Base-by-base conservation (phyloP, 331 rosid species). In the Acacia concinna region DNA sequence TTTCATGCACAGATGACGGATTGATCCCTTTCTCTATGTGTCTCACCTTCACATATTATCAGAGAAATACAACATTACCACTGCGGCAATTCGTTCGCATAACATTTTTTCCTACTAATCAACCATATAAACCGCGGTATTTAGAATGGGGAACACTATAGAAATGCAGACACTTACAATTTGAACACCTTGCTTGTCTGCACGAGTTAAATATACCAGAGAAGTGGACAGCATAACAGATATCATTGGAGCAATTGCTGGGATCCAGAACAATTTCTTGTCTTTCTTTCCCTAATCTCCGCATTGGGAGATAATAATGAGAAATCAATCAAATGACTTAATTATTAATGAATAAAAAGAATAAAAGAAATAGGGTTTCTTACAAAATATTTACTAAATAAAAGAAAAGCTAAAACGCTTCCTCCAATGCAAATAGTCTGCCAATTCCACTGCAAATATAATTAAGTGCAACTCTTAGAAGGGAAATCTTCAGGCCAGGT, bases 391-490 rank as follows among this genome's bases (percentile, higher is more conserved):
- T 95, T 95, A 70, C 94, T 81, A 23, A 86, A 74, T 47, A 95
- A 84, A 75, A 95, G 93, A 68, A 95, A 90, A 57, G 79, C 34
- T 83, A 95, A 75, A 75, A 95, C 90, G 70, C 87, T 73, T 17
- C 81, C 89, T 85, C 92, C 99, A n/a, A 95, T 91, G 65, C 85
- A 74, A 77, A 93, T 89, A 67, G 98, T 95, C 83, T 87, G 88
- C 99, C 98, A 91, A 90, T 95, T 95, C 99, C 99, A 95, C 98
- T 95, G 93, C 92, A 85, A 81, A n/a, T n/a, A n/a, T n/a, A n/a
- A n/a, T n/a, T 11, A 49, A 31, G 37, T 27, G 27, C 27, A 60
- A 73, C 34, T 51, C 28, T 52, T 62, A 47, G 56, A 27, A 13
- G 27, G 68, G 23, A 31, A 31, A 17, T 56, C 31, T 66, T 77